Conservation (phyloP, 176 grass and related monocot species). For the Thalia dealbata region DNA sequence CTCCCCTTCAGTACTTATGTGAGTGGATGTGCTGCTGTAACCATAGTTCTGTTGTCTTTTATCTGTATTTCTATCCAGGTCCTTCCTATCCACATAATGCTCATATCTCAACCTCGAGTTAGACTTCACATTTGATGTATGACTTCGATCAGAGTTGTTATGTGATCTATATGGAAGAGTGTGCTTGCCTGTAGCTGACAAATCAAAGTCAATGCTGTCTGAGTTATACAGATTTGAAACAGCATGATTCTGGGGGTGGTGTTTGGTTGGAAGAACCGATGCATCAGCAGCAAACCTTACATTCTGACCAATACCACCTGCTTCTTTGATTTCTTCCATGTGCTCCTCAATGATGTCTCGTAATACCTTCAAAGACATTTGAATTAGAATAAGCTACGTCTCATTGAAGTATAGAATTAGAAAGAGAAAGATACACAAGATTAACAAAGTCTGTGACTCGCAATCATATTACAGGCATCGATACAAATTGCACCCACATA, state of each 20-base stretch:
- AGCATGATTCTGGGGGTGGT: conserved; percentile 5
- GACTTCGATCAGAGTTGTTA: conserved; percentile 32
- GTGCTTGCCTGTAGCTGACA: conserved; percentile 19
- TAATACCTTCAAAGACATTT: conserved; percentile 53
- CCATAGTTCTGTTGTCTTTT: conserved; percentile 22
- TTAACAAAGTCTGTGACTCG: background rate
- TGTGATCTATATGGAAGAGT: conserved; percentile 27
- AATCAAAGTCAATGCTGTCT: conserved; percentile 21
- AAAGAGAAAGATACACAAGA: background rate
- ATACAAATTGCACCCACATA: background rate
- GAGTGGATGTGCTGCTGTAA: conserved; percentile 17
- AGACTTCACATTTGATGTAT: conserved; percentile 37
- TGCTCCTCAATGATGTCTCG: conserved; percentile 97
- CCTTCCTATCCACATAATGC: conserved; percentile 12
- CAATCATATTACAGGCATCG: background rate
- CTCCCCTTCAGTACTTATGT: conserved; percentile 27
- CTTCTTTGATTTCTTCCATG: conserved; percentile 89
- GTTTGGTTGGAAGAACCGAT: conserved; percentile 18
- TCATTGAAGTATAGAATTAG: background rate
- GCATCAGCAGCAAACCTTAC: conserved; percentile 28
- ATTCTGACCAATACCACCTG: conserved; percentile 49
- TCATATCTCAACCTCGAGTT: conserved; percentile 26
- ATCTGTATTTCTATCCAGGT: conserved; percentile 26
- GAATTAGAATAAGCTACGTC: background rate
- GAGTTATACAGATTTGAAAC: conserved; percentile 27